Evolutionary conservation across 2,329 filamentous ascomycete species (phyloP).

Genomic region (Pseudogymnoascus sp.): DNA sequence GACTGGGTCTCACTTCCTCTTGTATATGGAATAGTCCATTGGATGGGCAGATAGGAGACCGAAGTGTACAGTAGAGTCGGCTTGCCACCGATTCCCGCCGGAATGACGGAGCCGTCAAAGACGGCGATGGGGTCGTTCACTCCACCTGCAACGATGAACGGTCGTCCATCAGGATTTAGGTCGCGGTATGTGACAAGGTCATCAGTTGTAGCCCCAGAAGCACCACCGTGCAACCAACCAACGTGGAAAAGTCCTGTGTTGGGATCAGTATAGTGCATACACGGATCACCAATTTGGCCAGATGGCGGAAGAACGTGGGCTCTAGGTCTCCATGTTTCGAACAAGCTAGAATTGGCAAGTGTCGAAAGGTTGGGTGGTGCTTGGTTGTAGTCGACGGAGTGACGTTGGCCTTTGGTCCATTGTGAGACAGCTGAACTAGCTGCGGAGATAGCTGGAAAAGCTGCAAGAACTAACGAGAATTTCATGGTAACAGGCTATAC

Average conservation of each 20-base stretch:
- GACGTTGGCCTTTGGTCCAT: background rate
- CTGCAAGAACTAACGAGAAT: background rate
- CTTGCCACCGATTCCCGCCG: conserved; percentile 35
- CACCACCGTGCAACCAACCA: conserved; percentile 34
- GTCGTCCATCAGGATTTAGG: conserved; percentile 18
- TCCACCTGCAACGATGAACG: conserved; percentile 22
- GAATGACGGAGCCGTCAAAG: conserved; percentile 39
- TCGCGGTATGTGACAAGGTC: conserved; percentile 37
- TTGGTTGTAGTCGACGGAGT: conserved; percentile 29
- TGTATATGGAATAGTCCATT: conserved; percentile 39
- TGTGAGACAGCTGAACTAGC: background rate
- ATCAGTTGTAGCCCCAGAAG: conserved; percentile 33
- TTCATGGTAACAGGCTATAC: background rate
- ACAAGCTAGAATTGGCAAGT: conserved; percentile 31
- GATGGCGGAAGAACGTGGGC: conserved; percentile 34
- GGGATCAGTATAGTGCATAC: conserved; percentile 39
- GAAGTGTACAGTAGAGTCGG: conserved; percentile 39
- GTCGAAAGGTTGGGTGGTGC: conserved; percentile 34
- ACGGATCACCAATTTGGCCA: conserved; percentile 37
- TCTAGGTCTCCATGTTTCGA: conserved; percentile 27
- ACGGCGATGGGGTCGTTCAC: conserved; percentile 39
- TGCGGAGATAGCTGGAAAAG: background rate
- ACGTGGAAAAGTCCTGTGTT: conserved; percentile 37
- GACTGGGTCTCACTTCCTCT: conserved; percentile 39
- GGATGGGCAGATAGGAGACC: conserved; percentile 37